These are phyloP conservation scores for Zygosaccharomyces bailii DNA, from an alignment of 805 yeast genomes.

Conservation along the genomic window DNA sequence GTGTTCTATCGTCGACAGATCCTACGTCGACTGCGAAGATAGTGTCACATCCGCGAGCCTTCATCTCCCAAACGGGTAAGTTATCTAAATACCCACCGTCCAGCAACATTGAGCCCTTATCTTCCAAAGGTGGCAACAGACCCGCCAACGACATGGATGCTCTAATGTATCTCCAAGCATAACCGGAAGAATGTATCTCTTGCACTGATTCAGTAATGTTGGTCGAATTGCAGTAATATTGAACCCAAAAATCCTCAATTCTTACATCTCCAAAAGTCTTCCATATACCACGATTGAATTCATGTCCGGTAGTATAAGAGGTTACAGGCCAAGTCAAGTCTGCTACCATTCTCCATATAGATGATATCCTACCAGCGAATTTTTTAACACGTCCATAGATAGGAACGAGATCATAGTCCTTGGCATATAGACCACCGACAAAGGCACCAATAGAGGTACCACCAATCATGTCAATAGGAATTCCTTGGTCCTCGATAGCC, in stretches of 20 bases:
- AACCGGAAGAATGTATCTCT: conserved; percentile 91
- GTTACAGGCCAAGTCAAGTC: conserved; percentile 93
- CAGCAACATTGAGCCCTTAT: conserved; percentile 84
- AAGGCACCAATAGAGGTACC: conserved; percentile 97
- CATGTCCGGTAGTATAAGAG: conserved; percentile 95
- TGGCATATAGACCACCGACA: conserved; percentile 92
- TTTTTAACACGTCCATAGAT: conserved; percentile 86
- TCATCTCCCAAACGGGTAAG: conserved; percentile 90
- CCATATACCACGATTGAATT: conserved; percentile 97
- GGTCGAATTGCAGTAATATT: conserved; percentile 84
- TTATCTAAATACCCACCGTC: conserved; percentile 98
- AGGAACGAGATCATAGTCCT: conserved; percentile 86
- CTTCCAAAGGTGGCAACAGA: conserved; percentile 76
- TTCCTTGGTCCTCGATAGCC: conserved; percentile 86
- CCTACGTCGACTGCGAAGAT: conserved; percentile 96
- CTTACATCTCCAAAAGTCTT: conserved; percentile 88
- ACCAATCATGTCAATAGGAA: conserved; percentile 90
- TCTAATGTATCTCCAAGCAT: conserved; percentile 91
- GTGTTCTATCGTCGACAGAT: conserved; percentile 85
- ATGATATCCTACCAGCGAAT: conserved; percentile 76
- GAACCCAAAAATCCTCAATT: conserved; percentile 95
- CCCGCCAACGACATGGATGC: conserved; percentile 98
- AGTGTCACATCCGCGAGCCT: conserved; percentile 76
- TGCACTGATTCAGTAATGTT: conserved; percentile 91
- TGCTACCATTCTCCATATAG: conserved; percentile 77